Conservation (phyloP, 768 basidiomycete species). For the Macrolepiota albuminosa region DNA sequence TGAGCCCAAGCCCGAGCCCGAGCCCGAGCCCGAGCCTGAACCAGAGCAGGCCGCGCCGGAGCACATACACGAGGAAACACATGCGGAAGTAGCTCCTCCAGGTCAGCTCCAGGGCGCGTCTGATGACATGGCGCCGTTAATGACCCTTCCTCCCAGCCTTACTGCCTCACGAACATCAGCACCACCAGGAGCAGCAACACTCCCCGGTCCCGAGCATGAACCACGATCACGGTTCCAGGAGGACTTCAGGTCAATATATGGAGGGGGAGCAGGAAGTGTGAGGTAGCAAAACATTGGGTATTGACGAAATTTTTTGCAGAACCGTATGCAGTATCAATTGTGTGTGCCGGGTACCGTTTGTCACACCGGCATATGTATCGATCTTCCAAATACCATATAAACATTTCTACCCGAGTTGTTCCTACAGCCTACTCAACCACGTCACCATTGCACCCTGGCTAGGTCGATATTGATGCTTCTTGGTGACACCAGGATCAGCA, state of each 20-base stretch:
- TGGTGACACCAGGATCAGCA: neutral
- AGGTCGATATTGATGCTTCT: neutral
- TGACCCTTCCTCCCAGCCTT: conserved; percentile 22
- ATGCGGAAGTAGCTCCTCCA: conserved; percentile 12
- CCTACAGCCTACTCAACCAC: neutral
- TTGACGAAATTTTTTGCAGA: neutral
- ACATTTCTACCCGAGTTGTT: neutral
- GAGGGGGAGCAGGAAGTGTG: conserved; percentile 12
- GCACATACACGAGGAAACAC: conserved; percentile 1
- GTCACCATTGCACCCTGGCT: too few relatives aligned
- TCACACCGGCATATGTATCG: neutral
- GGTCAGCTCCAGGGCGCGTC: conserved; percentile 19
- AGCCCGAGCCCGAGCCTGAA: neutral
- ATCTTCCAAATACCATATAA: neutral
- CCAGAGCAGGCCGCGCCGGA: conserved; percentile 14
- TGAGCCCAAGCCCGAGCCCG: too few relatives aligned
- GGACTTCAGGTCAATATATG: conserved; percentile 19
- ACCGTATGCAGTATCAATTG: neutral
- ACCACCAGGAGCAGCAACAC: conserved; percentile 1
- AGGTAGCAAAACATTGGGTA: neutral
- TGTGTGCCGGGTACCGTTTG: neutral
- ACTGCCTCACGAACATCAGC: neutral
- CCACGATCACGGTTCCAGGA: conserved; percentile 21
- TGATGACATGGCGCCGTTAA: conserved; percentile 22
- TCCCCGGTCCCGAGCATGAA: conserved; percentile 11